These are phyloP conservation scores for Exobasidium rhododendri DNA, from an alignment of 1,284 basidiomycete genomes.

Conservation along the genomic window DNA sequence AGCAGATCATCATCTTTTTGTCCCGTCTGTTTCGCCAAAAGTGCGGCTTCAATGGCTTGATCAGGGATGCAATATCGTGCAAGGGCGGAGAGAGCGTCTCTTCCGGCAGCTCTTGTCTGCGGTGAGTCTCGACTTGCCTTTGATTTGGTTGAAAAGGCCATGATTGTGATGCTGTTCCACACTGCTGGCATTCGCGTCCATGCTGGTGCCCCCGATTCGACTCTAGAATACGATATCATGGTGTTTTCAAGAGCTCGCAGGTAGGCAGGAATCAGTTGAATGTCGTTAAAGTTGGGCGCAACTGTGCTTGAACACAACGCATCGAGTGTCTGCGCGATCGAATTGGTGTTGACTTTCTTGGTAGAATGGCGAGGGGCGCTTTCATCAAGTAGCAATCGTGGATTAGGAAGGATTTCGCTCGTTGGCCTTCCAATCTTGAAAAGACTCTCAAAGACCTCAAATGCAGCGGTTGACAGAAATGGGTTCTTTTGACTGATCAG, in stretches of 20 bases:
- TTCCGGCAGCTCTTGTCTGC: constrained; percentile 40
- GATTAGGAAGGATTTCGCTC: background rate
- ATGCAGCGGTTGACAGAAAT: constrained; percentile 47
- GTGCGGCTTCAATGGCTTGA: constrained; percentile 30
- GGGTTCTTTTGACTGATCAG: constrained; percentile 48
- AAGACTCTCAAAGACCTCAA: constrained; percentile 51
- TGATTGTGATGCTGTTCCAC: constrained; percentile 34
- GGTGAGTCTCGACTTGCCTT: constrained; percentile 41
- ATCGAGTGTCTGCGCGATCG: constrained; percentile 26
- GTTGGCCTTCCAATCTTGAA: constrained; percentile 37
- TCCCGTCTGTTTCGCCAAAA: constrained; percentile 27
- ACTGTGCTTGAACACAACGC: constrained; percentile 37
- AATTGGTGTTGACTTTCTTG: background rate
- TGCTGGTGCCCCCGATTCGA: constrained; percentile 26
- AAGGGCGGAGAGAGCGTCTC: constrained; percentile 38
- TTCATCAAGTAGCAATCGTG: too few relatives aligned
- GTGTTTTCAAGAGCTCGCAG: constrained; percentile 45
- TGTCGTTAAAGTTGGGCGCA: constrained; percentile 37
- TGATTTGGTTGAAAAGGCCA: constrained; percentile 41
- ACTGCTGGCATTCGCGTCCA: constrained; percentile 36
- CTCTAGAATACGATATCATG: constrained; percentile 47
- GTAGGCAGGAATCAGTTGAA: constrained; percentile 50
- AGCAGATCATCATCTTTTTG: constrained; percentile 25
- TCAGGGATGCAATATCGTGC: constrained; percentile 48
- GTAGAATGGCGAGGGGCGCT: background rate